A percentile compares a stretch with the other conserved stretches of the same genome.
Evolutionary conservation across 306 rosid genomes (phyloP).

Genomic region (Vigna hirtella): DNA sequence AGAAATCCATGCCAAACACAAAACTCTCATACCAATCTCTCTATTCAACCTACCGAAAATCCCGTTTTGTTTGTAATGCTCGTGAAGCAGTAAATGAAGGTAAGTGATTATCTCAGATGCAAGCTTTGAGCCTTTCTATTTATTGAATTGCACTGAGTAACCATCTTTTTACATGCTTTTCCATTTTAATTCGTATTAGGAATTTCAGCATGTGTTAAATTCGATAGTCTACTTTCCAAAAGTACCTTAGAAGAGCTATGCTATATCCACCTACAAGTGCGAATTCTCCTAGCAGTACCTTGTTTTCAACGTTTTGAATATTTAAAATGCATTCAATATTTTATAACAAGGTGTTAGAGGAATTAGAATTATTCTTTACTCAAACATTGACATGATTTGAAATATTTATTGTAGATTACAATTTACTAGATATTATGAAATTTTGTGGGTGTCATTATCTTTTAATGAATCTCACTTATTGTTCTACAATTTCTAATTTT

Average conservation of each 20-base stretch:
- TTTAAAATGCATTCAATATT: too few relatives aligned
- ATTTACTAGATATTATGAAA: too few relatives aligned
- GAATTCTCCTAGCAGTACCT: too few relatives aligned
- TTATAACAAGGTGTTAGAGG: too few relatives aligned
- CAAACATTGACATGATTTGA: too few relatives aligned
- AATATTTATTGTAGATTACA: too few relatives aligned
- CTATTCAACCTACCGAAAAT: slow-evolving; percentile 47
- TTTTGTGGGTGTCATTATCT: too few relatives aligned
- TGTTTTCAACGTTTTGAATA: too few relatives aligned
- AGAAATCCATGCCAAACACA: slow-evolving; percentile 48
- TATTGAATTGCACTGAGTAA: not conserved
- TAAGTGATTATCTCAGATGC: slow-evolving; percentile 12
- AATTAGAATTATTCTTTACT: too few relatives aligned
- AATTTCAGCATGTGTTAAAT: not conserved
- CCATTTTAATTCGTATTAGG: not conserved
- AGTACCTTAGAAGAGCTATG: not conserved
- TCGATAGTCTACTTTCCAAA: not conserved
- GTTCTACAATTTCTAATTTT: too few relatives aligned
- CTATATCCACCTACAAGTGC: too few relatives aligned
- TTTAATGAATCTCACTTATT: too few relatives aligned
- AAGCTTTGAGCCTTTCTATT: not conserved
- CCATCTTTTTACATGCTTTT: not conserved
- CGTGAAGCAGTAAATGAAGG: slow-evolving; percentile 73
- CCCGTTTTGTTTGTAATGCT: slow-evolving; percentile 77
- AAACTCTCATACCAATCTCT: slow-evolving; percentile 46